Conservation (phyloP, 2,329 filamentous ascomycete species). For the Monosporascus sp. region DNA sequence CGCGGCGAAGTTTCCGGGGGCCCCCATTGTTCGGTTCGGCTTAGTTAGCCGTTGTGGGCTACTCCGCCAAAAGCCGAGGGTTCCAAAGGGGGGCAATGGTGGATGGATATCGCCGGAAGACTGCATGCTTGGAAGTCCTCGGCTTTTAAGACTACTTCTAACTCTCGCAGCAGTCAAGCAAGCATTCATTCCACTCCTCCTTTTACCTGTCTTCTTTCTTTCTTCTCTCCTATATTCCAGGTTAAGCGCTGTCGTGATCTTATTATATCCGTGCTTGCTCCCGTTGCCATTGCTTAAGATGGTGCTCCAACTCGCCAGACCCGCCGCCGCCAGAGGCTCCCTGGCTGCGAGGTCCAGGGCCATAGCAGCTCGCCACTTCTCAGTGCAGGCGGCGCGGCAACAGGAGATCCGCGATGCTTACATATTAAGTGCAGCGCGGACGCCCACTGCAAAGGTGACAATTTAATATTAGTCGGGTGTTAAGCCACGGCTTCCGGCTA, state of each 20-base stretch:
- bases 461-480: not conserved
- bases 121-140: not conserved
- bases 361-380: slow-evolving; percentile 39
- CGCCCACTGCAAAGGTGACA: slow-evolving; percentile 78
- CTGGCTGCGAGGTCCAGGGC: slow-evolving; percentile 13
- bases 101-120: not conserved
- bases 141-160: not conserved
- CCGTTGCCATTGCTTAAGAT: slow-evolving; percentile 11
- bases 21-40: no score
- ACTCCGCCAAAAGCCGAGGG: no score
- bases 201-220: not conserved
- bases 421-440: slow-evolving; percentile 84
- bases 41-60: no score
- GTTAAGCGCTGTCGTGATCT: not conserved
- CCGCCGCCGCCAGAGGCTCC: slow-evolving; percentile 16
- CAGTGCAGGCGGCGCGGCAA: slow-evolving; percentile 36
- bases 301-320: slow-evolving; percentile 18
- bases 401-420: slow-evolving; percentile 85
- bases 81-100: no score
- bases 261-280: not conserved
- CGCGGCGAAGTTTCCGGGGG: no score
- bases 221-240: no score
- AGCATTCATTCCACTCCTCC: not conserved
- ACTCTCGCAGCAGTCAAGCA: not conserved
- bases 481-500: not conserved